phyloP scores from a whole-genome alignment of 2,329 filamentous ascomycete species.

The Xylariomycetidae sp. region DNA sequence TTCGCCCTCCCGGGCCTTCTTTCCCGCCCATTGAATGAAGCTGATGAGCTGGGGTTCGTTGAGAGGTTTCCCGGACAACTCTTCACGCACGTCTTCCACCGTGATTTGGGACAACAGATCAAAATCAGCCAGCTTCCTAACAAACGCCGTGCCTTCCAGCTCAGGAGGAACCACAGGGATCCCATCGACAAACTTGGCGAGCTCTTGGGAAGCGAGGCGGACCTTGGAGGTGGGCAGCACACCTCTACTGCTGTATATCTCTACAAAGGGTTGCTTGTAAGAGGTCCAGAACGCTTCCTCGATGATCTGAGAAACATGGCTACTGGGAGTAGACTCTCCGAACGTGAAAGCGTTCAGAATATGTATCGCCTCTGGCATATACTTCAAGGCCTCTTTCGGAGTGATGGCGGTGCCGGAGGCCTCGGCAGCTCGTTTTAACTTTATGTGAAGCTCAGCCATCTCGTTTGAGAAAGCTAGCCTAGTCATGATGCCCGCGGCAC shows the following conservation, averaged over 20 bases:
- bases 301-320: conserved; percentile 75
- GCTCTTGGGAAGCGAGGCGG: conserved; percentile 63
- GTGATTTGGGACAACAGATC: conserved; percentile 85
- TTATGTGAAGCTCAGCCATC: conserved; percentile 68
- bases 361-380: conserved; percentile 75
- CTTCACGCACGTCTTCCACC: conserved; percentile 75
- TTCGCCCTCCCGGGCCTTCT: conserved; percentile 64
- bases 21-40: conserved; percentile 79
- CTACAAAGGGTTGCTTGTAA: conserved; percentile 73
- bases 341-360: conserved; percentile 84
- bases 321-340: conserved; percentile 81
- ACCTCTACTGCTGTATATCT: conserved; percentile 82
- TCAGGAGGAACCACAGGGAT: conserved; percentile 81
- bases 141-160: conserved; percentile 67
- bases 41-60: conserved; percentile 70
- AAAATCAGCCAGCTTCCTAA: conserved; percentile 74
- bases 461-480: conserved; percentile 83
- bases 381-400: conserved; percentile 56
- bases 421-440: conserved; percentile 42
- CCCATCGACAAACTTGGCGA: conserved; percentile 71
- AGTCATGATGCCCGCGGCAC: conserved; percentile 83
- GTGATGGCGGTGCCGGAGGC: conserved; percentile 47
- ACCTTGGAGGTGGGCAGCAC: conserved; percentile 80
- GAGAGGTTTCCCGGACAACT: conserved; percentile 77
- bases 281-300: conserved; percentile 96